phyloP scores from a whole-genome alignment of 2,329 filamentous ascomycete genomes.

The Cladophialophora chaetospira region DNA sequence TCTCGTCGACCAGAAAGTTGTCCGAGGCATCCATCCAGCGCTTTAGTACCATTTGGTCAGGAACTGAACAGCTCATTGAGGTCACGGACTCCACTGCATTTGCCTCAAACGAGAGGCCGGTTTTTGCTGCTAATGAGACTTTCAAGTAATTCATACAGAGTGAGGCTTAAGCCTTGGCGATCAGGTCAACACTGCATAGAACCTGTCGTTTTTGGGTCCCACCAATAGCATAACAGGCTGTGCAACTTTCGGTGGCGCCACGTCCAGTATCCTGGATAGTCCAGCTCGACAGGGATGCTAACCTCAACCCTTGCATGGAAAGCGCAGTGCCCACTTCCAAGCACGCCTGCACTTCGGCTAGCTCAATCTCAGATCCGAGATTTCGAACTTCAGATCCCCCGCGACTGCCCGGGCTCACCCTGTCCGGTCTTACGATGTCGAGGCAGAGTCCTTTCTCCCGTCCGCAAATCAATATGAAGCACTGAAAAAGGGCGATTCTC shows the following conservation, averaged over 20 bases:
- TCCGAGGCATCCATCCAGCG: no score
- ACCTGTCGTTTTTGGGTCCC: conserved; percentile 22
- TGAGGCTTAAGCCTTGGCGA: conserved; percentile 21
- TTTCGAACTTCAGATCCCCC: neutral
- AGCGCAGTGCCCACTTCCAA: neutral
- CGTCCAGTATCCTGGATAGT: conserved; percentile 6
- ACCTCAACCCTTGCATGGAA: no score
- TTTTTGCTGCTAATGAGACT: neutral
- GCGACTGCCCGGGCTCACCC: neutral
- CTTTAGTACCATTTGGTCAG: no score
- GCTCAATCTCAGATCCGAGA: neutral
- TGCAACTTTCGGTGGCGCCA: conserved; percentile 4
- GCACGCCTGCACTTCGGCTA: neutral
- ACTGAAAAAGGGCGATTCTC: neutral
- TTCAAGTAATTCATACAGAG: neutral
- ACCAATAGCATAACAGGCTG: conserved; percentile 13
- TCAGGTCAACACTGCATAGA: conserved; percentile 14
- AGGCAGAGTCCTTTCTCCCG: conserved; percentile 1
- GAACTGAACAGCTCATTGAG: neutral
- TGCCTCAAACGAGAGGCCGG: neutral
- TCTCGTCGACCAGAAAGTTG: neutral
- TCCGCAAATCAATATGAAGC: neutral
- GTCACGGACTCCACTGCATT: neutral
- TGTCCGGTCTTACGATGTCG: no score
- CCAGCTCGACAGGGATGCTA: no score